Evolutionary conservation across 371 early-diverging fungal species (phyloP).

Genomic region (Mortierella sp.): DNA sequence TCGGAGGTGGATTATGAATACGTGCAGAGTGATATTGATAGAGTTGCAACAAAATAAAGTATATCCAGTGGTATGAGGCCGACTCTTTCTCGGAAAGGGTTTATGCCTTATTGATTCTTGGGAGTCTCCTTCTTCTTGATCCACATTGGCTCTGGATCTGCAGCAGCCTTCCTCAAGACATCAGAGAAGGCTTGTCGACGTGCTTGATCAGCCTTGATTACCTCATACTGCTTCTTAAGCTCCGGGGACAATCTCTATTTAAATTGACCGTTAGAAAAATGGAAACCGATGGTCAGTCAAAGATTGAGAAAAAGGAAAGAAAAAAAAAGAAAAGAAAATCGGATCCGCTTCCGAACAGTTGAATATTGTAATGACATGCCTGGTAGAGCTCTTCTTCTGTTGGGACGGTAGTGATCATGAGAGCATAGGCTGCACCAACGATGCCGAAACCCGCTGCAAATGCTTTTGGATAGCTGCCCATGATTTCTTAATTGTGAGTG

Average conservation of each 20-base stretch:
- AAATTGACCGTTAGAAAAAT: neutral
- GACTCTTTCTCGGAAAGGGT: too few species aligned
- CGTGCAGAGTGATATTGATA: neutral
- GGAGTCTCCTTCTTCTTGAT: conserved; percentile 50
- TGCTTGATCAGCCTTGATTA: conserved; percentile 45
- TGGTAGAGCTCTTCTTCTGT: conserved; percentile 57
- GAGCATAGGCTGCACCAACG: conserved; percentile 52
- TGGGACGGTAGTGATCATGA: conserved; percentile 57
- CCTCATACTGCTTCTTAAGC: conserved; percentile 50
- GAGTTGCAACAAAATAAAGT: neutral
- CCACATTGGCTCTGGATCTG: conserved; percentile 56
- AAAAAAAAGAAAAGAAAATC: neutral
- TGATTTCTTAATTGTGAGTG: conserved; percentile 9
- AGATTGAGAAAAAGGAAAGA: too few species aligned
- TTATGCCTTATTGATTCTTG: conserved; percentile 5
- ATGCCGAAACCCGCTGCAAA: conserved; percentile 55
- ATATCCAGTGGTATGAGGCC: too few species aligned
- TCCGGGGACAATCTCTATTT: conserved; percentile 54
- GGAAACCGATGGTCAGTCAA: neutral
- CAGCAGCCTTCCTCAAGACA: conserved; percentile 45
- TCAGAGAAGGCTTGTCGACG: conserved; percentile 55
- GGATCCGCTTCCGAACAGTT: neutral
- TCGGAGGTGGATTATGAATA: neutral
- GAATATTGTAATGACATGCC: conserved; percentile 25
- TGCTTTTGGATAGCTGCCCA: conserved; percentile 56